Base-by-base conservation (phyloP, 2,329 filamentous ascomycete genomes). In the Erysiphe pisi region DNA sequence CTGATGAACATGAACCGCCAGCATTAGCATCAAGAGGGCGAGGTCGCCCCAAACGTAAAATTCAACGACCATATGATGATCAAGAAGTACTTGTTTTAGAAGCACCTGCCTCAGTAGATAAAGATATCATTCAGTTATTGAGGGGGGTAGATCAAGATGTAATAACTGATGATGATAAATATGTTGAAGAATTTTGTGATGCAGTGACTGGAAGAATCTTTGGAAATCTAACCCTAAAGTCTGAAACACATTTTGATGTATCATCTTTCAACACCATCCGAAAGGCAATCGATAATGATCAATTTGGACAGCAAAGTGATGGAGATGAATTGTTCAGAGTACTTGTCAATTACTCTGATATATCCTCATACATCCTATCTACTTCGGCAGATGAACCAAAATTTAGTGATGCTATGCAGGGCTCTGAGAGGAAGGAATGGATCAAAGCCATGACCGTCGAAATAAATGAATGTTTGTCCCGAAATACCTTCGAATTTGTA, bases 251-350 rank as follows among this genome's bases (percentile, higher is more conserved):
- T 20, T 25, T 28, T 75, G 16, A 58, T 6, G 28, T 56, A 47
- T 47, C 43, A 1, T 18, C 25, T 9, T 43, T 75, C 28, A 58
- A 43, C 43, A 43, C 31, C 28, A 61, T 61, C 7, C 25, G 49
- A 75, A 75, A 75, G n/a, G 47, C 73, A 25, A 61, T 61, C 6
- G 28, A 61, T 31, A 43, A 43, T 20, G 22, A 58, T 7, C 47
- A 36, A n/a, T 40, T 14, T 0, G 1, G 28, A 20, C 73, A 31
- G 6, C 73, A 58, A 11, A 43, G 52, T n/a, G 49, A 75, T 43
- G 73, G 73, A 40, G 49, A 75, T 43, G 73, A 75, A 40, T 4
- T 75, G 1, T 75, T 75, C n/a, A 36, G 73, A 25, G 2, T 75
- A 3, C 16, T 75, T 6, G 47, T 43, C n/a, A 75, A 20, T 43